These are phyloP conservation scores for Oxytropis ochrocephala DNA, from an alignment of 306 rosid species.

Conservation along the genomic window DNA sequence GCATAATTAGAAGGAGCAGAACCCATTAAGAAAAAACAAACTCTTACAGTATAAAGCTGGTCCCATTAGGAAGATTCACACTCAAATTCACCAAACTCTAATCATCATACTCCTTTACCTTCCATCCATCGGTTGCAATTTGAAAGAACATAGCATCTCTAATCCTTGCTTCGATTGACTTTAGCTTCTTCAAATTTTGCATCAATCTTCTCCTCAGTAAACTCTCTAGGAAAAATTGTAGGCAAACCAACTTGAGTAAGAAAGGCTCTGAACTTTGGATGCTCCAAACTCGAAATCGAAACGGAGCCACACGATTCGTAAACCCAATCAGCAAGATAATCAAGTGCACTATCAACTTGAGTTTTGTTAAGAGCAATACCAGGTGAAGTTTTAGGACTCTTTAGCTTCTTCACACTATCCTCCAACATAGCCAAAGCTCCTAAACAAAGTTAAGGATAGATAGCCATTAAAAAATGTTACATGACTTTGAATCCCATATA, in stretches of 20 bases:
- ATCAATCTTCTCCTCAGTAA: conserved; percentile 48
- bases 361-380: conserved; percentile 57
- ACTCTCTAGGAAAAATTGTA: conserved; percentile 47
- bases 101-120: conserved; percentile 28
- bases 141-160: conserved; percentile 93
- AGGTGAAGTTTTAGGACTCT: conserved; percentile 86
- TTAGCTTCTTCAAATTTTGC: conserved; percentile 61
- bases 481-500: no score
- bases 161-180: conserved; percentile 74
- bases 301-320: conserved; percentile 80
- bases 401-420: conserved; percentile 90
- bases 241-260: conserved; percentile 80
- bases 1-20: conserved; percentile 73
- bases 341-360: conserved; percentile 66
- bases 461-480: no score
- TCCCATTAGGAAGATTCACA: conserved; percentile 89
- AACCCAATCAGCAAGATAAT: conserved; percentile 77
- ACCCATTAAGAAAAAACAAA: conserved; percentile 59
- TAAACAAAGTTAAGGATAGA: no score
- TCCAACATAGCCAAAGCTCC: conserved; percentile 91
- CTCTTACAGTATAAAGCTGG: conserved; percentile 73
- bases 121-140: conserved; percentile 82
- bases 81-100: conserved; percentile 62
- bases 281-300: conserved; percentile 67
- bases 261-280: conserved; percentile 79